Evolutionary conservation across 768 basidiomycete genomes (phyloP).

Genomic region (Peribolospora baueri): DNA sequence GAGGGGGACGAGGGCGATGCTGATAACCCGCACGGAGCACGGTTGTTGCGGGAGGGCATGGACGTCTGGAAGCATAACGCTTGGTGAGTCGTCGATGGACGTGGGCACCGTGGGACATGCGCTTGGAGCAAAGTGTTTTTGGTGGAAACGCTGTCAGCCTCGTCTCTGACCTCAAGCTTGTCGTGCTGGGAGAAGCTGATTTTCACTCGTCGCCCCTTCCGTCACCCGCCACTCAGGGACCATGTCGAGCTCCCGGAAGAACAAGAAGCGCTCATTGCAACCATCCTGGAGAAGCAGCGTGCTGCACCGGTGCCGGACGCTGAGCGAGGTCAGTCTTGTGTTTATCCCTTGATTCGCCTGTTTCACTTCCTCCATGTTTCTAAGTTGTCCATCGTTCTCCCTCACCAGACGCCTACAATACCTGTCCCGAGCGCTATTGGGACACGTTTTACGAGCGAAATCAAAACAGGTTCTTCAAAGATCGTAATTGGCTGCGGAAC

Average conservation of each 20-base stretch:
- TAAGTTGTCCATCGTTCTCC: neutral
- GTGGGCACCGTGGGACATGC: too few species aligned
- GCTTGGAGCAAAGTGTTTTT: neutral
- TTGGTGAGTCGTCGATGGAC: slow-evolving; percentile 21
- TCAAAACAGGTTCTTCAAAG: slow-evolving; percentile 68
- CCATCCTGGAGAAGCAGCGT: slow-evolving; percentile 46
- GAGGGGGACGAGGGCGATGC: too few species aligned
- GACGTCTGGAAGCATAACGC: slow-evolving; percentile 71
- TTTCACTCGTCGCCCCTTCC: neutral
- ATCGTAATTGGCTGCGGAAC: slow-evolving; percentile 84
- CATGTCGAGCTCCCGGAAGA: slow-evolving; percentile 28
- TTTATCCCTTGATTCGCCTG: neutral
- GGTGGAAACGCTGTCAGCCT: slow-evolving; percentile 57
- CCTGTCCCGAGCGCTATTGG: slow-evolving; percentile 29
- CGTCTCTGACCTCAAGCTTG: slow-evolving; percentile 19
- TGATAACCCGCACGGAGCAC: too few species aligned
- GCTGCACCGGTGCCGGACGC: slow-evolving; percentile 43
- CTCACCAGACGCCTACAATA: slow-evolving; percentile 16
- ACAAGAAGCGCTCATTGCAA: slow-evolving; percentile 45
- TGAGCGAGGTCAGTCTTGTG: slow-evolving; percentile 32
- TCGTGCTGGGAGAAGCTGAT: neutral
- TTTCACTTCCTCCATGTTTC: neutral
- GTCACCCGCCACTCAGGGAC: slow-evolving; percentile 15
- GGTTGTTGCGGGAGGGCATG: slow-evolving; percentile 19
- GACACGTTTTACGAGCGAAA: slow-evolving; percentile 55